These are phyloP conservation scores for Filobasidium floriforme DNA, from an alignment of 768 basidiomycete genomes.

Conservation along the genomic window DNA sequence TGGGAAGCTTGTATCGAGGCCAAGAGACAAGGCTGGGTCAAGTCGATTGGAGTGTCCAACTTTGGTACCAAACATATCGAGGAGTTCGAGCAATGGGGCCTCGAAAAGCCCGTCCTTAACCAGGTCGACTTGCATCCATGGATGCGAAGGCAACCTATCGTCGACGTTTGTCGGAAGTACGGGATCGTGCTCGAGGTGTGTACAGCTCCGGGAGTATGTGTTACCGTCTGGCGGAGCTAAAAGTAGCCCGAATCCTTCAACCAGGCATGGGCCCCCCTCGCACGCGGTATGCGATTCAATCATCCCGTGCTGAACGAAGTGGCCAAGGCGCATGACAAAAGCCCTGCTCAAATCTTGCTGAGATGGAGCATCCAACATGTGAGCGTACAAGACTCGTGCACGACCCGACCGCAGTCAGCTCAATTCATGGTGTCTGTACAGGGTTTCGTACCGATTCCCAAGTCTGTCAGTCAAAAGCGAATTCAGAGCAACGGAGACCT, in stretches of 20 bases:
- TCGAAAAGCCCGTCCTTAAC: conserved; percentile 56
- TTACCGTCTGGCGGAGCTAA: too few relatives aligned
- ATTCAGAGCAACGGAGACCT: conserved; percentile 49
- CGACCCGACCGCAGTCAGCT: neutral
- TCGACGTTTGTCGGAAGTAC: conserved; percentile 55
- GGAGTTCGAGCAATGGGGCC: conserved; percentile 51
- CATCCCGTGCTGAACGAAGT: conserved; percentile 53
- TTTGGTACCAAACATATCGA: conserved; percentile 56
- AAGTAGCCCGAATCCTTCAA: too few relatives aligned
- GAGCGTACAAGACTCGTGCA: neutral
- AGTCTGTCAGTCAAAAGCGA: conserved; percentile 47
- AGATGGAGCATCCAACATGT: conserved; percentile 82
- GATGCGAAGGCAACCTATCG: conserved; percentile 60
- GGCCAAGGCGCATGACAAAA: conserved; percentile 54
- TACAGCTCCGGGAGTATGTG: neutral
- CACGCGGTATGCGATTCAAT: conserved; percentile 58
- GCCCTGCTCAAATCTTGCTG: conserved; percentile 60
- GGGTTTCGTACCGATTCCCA: conserved; percentile 50
- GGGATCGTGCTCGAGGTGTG: conserved; percentile 60
- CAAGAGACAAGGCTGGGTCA: conserved; percentile 56
- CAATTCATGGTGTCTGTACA: conserved; percentile 5
- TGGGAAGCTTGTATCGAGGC: conserved; percentile 63
- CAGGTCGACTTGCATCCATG: conserved; percentile 62
- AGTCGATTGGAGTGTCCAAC: conserved; percentile 56
- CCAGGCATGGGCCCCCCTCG: conserved; percentile 68